Evolutionary conservation across 2,329 filamentous ascomycete genomes (phyloP).

Genomic region (Aureobasidium sp.): DNA sequence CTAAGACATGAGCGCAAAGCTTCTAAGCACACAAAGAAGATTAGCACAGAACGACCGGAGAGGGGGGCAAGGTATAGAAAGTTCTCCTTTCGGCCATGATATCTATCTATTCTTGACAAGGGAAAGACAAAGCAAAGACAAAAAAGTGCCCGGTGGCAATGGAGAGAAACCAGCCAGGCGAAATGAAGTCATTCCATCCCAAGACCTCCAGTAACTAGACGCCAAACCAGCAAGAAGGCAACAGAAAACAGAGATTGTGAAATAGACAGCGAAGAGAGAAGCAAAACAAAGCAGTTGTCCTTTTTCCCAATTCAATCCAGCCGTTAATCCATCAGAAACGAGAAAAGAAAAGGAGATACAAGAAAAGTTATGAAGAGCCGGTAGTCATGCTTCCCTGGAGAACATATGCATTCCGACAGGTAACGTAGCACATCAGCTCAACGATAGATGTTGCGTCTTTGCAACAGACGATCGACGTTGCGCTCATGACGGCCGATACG

Average conservation of each 20-base stretch:
- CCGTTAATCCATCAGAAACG: background rate
- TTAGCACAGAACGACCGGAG: background rate
- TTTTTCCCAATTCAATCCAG: background rate
- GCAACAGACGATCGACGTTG: background rate
- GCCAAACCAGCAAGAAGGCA: background rate
- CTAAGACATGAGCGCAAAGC: background rate
- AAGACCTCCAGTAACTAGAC: background rate
- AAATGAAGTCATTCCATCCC: background rate
- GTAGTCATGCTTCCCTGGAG: no score
- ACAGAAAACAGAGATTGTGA: background rate
- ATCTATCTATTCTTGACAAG: background rate
- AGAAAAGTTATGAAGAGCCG: background rate
- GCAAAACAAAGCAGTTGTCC: background rate
- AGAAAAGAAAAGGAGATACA: background rate
- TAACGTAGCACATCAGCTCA: background rate
- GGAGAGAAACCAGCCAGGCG: background rate
- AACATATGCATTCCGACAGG: background rate
- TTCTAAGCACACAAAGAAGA: background rate
- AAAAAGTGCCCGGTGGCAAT: background rate
- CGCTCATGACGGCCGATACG: background rate
- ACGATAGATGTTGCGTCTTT: background rate
- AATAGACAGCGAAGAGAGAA: background rate
- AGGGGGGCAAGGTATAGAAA: background rate
- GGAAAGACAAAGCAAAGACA: background rate
- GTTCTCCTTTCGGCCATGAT: background rate